Evolutionary conservation across 2,329 filamentous ascomycete species (phyloP), one percentile per base, ranked within the genome.

Genomic region (Arthrobotrys sinensis): DNA sequence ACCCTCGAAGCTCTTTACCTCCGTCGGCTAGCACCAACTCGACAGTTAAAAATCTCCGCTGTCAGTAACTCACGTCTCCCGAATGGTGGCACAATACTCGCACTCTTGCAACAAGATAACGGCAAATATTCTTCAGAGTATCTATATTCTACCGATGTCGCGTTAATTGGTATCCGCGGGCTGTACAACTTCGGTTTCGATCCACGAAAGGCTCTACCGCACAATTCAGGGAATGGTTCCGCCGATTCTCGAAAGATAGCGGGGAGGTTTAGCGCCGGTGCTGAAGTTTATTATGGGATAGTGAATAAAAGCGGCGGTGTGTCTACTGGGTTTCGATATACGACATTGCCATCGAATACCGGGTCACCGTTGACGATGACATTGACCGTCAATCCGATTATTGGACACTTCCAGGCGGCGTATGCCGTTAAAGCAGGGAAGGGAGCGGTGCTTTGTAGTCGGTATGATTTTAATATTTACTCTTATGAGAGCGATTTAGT

Each of bases 381-480:
- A 0, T 86, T 98, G 81, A 98, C 95, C 6, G 85, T 97, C 60
- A 98, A 97, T 81, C 96, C 96, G 3, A 87, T 99, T 60, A 97
- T 97, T 90, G 96, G 96, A 16, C 97, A 93, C 83, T 88, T 99
- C 76, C 94, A 92, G 72, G 93, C 94, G 40, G 97, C 91, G 14
- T 99, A 99, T 84, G 93, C 96, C 0, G 93, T 98, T 57, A 92
- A 93, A 82, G 95, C 95, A 1, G 93, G 93, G 2, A 89, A 89
- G 38, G 90, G 93, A 82, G 89, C 97, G 81, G 92, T 93, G 10
- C 88, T 99, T 62, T 96, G 94, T 80, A 96, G 94, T 21, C 90
- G 92, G 62, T 95, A 98, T 85, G 94, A 96, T 83, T 99, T 99
- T 85, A 99, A 99, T 82, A 92, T 97, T 62, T 98, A 97, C 85